Evolutionary conservation across 176 grass and related monocot species (phyloP), one percentile per base, ranked within the genome.

Genomic region (Rhynchospora tenuis): DNA sequence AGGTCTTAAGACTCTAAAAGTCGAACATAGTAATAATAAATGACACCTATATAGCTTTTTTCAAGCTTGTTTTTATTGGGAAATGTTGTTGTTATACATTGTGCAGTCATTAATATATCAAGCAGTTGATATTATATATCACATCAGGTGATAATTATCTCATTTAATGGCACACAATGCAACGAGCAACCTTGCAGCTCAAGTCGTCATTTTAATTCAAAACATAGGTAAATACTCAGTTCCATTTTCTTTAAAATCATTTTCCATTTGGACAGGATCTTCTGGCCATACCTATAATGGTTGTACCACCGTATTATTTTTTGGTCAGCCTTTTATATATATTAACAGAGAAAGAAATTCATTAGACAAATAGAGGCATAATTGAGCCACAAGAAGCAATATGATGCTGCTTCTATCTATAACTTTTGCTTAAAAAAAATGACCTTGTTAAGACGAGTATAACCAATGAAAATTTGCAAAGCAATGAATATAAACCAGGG

Each of bases 11-110:
- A 70, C 9, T 17, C 66, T 17, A 38, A 33, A 42, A 43, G 43
- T 11, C 50, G 58, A 76, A 50, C 71, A 55, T 63, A 60, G 31
- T 63, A 78, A 43, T 78, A 65, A 82, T n/a, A 62, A 81, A 61
- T 73, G 43, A 22, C 16, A 75, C 31, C 6, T 0, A 61, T 61
- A 23, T 61, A 23, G 22, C 22, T 27, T 55, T 29, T 28, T 12
- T 48, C 26, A 27, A 16, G 24, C 73, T 55, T 29, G 23, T 77
- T 77, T 77, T 56, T 73, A 56, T 56, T 55, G 47, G 47, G 13
- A 29, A 29, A 54, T 52, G 6, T 73, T 73, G 50, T 16, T 51
- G 45, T 52, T 28, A 74, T 27, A 74, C 16, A 77, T 33, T 46
- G 26, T n/a, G 7, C 73, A 31, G 15, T 12, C 6, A 2, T 29